Evolutionary conservation across 73 alveolate species (phyloP), one percentile per base, ranked within the genome.

Genomic region (Paramecium sonneborni): DNA sequence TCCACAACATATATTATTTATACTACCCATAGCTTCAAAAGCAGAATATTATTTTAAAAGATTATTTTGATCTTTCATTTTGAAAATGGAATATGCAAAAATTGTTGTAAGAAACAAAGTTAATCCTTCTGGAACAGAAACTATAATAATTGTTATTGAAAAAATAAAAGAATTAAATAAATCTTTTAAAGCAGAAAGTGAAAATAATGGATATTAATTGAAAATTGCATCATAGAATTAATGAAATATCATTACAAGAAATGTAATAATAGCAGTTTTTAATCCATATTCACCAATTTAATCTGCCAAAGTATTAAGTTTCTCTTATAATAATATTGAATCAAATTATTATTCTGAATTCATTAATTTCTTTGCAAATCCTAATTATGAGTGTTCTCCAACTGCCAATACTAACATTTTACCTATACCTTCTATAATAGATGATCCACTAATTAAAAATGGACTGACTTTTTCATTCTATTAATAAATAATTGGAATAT

Each of bases 111-210:
- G 99, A 57, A 99, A 99, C 86, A 97, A 88, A 26, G 99, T 99
- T 18, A 97, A 96, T 58, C 99, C 99, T 93, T 97, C 99, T 4
- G 99, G 99, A 69, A 97, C 97, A 28, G 99, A 98, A 24, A 96
- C 98, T 28, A 97, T 99, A 52, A 97, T 94, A 46, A 97, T 96
- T 21, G 99, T 96, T 69, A 97, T 96, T 38, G 98, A 98, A 46
- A 97, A 96, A 85, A 96, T 97, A 84, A 98, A 86, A 85, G 92
- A 94, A 74, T 97, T 95, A 6, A 98, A 92, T 26, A 98, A 37
- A 30, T 94, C 95, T 85, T 93, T 93, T 14, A 97, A 76, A 30
- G 93, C 94, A 52, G 95, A 94, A 1, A 95, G 76, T 23, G 97
- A 62, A 93, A 93, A 72, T 41, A 96, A 76, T 70, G 95, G 96